Evolutionary conservation across 78 protist genomes (phyloP), one percentile per base, ranked within the genome.

Genomic region (Dictyostelium intermedium): DNA sequence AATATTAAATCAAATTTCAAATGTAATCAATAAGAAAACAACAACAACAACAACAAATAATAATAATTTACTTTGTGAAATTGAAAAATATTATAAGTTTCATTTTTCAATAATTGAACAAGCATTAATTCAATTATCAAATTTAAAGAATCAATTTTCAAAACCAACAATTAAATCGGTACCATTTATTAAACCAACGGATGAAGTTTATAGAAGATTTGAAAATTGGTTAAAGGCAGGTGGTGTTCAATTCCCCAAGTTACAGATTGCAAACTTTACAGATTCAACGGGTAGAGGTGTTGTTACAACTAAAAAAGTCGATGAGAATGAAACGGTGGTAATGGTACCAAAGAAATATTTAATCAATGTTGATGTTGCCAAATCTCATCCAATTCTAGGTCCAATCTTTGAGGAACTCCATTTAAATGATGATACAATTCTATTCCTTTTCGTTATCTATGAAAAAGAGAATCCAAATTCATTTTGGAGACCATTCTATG

Each of bases 401-500:
- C 37, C 35, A 20, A 84, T 91, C 0, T 84, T 91, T 32, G 85
- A 63, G 34, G 95, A 83, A 47, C 37, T 83, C 20, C 82, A 78
- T 53, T 56, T 82, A 1, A 84, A 91, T 34, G 95, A 91, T 47
- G 95, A 91, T 34, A 91, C 95, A 18, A 76, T 83, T 1, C 63
- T 91, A 8, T 91, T 91, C 84, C 77, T 91, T 2, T 91, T 91
- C 23, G 84, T 84, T 1, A 91, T 91, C n/a, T 91, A 91, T 77
- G 95, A 91, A 63, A 91, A 91, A 66, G 95, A 79, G 60, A 91
- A 91, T 70, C 83, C 85, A 35, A 89, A 89, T 35, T 45, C 87
- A 14, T 89, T 89, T 66, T 89, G 94, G 94, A 60, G 94, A 80
- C 94, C 94, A 80, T 89, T 89, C 27, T 89, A 79, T 30, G 94